Base-by-base conservation (phyloP, 805 yeast species). In the Saccharomycopsis vini region DNA sequence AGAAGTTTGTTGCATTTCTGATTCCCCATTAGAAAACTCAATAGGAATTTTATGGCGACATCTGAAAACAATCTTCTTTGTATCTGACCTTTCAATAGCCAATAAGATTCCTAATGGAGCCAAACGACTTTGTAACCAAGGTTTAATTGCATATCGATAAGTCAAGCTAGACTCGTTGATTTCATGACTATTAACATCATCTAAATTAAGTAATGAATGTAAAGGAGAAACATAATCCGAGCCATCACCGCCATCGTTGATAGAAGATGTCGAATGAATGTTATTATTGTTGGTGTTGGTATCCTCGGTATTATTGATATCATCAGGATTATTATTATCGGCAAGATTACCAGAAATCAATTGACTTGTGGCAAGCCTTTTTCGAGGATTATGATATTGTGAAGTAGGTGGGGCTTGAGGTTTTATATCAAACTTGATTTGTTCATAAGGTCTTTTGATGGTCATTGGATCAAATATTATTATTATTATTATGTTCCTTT, bases 31-130 rank as follows among this genome's bases (percentile, higher is more conserved):
- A n/a, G n/a, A n/a, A n/a, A n/a, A n/a, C 19, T 6, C 12, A 7
- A 24, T 16, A 13, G 28, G 15, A 16, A 24, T 22, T 24, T 39
- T 23, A 16, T 45, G 40, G 15, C 51, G 46, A 43, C 63, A 60
- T 43, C 60, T 54, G 52, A 60, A 59, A 10, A 61, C 60, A 16
- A 59, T 56, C 42, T 59, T 59, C 16, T 58, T 51, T 2, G 55
- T 42, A 39, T 59, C 63, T 1, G 62, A 58, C 49, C 63, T 53
- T 42, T 59, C 63, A 49, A 61, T 58, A 19, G 51, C 51, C 13
- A 48, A 31, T 12, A 30, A 19, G 12, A 48, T 45, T 19, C 51
- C 51, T 19, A 48, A 43, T 15, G 49, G 51, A 10, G 32, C 40
- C 3, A 48, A 40, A 16, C 37, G 39, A 13, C 29, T 12, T 24